phyloP scores from a whole-genome alignment of 306 rosid genomes.

The Ceratonia siliqua region DNA sequence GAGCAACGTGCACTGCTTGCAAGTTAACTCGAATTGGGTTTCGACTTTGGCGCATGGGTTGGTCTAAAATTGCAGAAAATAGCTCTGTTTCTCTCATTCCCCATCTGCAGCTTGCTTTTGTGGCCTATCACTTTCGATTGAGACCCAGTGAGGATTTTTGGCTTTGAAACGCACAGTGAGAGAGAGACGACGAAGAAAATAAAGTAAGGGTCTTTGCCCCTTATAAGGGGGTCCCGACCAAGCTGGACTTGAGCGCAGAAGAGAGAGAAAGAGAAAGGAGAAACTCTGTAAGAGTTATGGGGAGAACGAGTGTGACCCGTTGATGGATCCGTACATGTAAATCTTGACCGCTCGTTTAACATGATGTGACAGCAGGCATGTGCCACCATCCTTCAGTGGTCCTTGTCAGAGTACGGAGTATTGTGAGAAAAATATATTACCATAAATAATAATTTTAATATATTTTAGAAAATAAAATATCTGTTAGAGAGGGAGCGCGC shows the following conservation, averaged over 20 bases:
- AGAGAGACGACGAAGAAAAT: conserved; percentile 33
- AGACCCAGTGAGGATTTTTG: conserved; percentile 51
- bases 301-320: conserved; percentile 45
- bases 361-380: conserved; percentile 91
- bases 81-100: neutral
- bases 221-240: conserved; percentile 74
- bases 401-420: conserved; percentile 85
- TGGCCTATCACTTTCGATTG: conserved; percentile 69
- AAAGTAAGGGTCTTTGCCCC: conserved; percentile 42
- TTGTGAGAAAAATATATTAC: conserved; percentile 29
- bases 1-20: conserved; percentile 29
- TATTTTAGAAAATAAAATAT: conserved; percentile 12
- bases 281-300: conserved; percentile 42
- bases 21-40: conserved; percentile 8
- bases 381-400: conserved; percentile 92
- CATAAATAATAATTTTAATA: neutral
- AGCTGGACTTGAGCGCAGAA: conserved; percentile 61
- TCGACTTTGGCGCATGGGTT: conserved; percentile 5
- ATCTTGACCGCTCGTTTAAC: conserved; percentile 33
- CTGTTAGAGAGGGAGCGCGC: neutral
- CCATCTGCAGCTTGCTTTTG: conserved; percentile 30
- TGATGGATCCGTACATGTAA: conserved; percentile 44
- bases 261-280: conserved; percentile 53
- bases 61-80: neutral
- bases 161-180: conserved; percentile 42